Evolutionary conservation across 176 grass and related monocot genomes (phyloP), one percentile per base, ranked within the genome.

Genomic region (Carex cristatella): DNA sequence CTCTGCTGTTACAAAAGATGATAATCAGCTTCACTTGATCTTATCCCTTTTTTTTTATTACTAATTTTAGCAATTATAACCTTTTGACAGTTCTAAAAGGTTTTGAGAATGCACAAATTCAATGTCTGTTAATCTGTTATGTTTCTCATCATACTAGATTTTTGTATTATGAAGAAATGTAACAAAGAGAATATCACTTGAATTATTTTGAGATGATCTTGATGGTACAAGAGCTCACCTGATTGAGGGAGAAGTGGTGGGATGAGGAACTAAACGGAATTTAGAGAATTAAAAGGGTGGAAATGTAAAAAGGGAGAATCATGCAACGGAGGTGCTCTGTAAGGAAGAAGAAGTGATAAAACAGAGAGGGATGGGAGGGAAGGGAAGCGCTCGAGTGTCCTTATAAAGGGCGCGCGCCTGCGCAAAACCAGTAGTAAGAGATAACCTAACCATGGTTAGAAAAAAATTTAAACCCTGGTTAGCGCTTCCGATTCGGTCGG

Each of bases 371-470:
- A 61, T 67, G 61, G 56, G 33, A 66, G 59, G 80, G 62, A 83
- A 51, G 14, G 44, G 40, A 54, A 51, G 81, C 23, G 44, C 44
- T 55, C 30, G 9, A 16, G 14, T 12, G 18, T 61, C 40, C 61
- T 83, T 83, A 49, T 83, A 83, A 68, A 68, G 27, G 72, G 62
- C 18, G 16, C 35, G 67, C 13, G 68, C 68, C 35, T 37, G 33
- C 38, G 14, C 2, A 5, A 44, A 44, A 44, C 42, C 2, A 44
- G 42, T 4, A 44, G 5, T 2, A 11, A 18, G 72, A 11, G 15
- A 11, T 37, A 51, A 66, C 60, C 27, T 82, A 83, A 83, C 81
- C 81, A 68, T 83, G 81, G 81, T 83, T 83, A 57, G 38, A 5
- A 3, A 35, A 19, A 18, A 6, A 4, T 16, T 16, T 2, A 67